Conservation (phyloP, 1,284 basidiomycete genomes). For the Rugosomyces carneus region DNA sequence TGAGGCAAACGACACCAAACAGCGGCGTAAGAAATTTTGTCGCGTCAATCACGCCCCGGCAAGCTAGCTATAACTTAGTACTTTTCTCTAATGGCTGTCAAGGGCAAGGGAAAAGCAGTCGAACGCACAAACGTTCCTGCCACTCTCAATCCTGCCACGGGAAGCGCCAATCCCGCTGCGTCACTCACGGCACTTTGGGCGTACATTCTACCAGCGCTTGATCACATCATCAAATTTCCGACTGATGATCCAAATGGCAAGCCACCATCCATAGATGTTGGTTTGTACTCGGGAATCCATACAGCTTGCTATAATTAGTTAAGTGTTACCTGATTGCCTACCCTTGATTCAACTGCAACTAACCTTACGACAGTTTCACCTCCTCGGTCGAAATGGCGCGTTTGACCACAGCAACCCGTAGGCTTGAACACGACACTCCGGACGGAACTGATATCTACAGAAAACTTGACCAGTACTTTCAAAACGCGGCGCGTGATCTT, state of each 20-base stretch:
- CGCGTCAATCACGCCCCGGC: too few relatives aligned
- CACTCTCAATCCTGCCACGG: constrained; percentile 50
- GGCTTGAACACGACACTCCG: constrained; percentile 21
- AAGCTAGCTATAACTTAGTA: too few relatives aligned
- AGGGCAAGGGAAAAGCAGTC: constrained; percentile 18
- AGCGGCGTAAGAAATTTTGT: too few relatives aligned
- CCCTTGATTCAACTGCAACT: constrained; percentile 7
- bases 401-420: constrained; percentile 18
- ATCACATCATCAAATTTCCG: constrained; percentile 68
- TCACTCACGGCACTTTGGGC: constrained; percentile 66
- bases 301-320: constrained; percentile 74
- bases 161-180: constrained; percentile 66
- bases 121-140: constrained; percentile 21
- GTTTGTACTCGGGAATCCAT: constrained; percentile 69
- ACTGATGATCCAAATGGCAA: constrained; percentile 47
- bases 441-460: constrained; percentile 66
- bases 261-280: constrained; percentile 63
- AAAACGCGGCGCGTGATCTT: constrained; percentile 52
- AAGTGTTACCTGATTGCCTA: constrained; percentile 16
- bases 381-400: constrained; percentile 45
- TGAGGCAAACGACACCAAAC: constrained; percentile 10
- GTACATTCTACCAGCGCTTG: constrained; percentile 65
- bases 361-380: constrained; percentile 42
- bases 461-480: constrained; percentile 60
- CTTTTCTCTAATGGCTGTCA: constrained; percentile 10